Percentiles rank a stretch among this genome's conserved stretches.
Evolutionary conservation across 2,329 filamentous ascomycete species (phyloP).

Genomic region (Sporothrix pallida): DNA sequence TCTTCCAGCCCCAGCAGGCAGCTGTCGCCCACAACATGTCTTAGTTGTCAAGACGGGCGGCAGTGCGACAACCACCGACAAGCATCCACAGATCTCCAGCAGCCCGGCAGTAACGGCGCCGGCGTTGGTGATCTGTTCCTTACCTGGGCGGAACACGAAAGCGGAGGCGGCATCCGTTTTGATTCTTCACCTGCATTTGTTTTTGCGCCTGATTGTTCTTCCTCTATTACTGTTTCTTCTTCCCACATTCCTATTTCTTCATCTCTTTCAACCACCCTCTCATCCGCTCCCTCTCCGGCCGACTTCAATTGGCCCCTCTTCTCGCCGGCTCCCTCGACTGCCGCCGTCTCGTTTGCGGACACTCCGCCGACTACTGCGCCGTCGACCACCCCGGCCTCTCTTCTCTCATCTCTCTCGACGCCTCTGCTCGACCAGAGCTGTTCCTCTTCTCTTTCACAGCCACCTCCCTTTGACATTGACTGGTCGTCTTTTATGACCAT

Average conservation of each 20-base stretch:
- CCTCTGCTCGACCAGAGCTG: slow-evolving; percentile 20
- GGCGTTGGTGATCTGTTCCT: slow-evolving; percentile 24
- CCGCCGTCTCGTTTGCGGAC: slow-evolving; percentile 10
- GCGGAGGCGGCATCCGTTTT: slow-evolving; percentile 17
- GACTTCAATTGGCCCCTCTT: slow-evolving; percentile 25
- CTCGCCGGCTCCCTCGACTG: neutral
- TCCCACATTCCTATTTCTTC: neutral
- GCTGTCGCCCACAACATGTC: slow-evolving; percentile 32
- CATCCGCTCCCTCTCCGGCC: neutral
- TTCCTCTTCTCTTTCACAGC: neutral
- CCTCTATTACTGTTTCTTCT: neutral
- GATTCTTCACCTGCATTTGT: slow-evolving; percentile 31
- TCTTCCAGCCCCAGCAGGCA: slow-evolving; percentile 33
- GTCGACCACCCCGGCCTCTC: neutral
- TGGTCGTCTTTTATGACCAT: slow-evolving; percentile 32
- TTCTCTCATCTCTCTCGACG: slow-evolving; percentile 25
- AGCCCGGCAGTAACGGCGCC: neutral
- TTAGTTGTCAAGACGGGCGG: slow-evolving; percentile 31
- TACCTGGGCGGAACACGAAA: slow-evolving; percentile 30
- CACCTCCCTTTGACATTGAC: slow-evolving; percentile 26
- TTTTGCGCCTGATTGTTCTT: slow-evolving; percentile 16
- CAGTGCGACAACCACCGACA: slow-evolving; percentile 27
- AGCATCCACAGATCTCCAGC: neutral
- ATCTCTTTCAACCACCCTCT: neutral
- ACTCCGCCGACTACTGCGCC: slow-evolving; percentile 13